Conservation (phyloP, 257 asterid genomes). For the Orobanche coerulescens region DNA sequence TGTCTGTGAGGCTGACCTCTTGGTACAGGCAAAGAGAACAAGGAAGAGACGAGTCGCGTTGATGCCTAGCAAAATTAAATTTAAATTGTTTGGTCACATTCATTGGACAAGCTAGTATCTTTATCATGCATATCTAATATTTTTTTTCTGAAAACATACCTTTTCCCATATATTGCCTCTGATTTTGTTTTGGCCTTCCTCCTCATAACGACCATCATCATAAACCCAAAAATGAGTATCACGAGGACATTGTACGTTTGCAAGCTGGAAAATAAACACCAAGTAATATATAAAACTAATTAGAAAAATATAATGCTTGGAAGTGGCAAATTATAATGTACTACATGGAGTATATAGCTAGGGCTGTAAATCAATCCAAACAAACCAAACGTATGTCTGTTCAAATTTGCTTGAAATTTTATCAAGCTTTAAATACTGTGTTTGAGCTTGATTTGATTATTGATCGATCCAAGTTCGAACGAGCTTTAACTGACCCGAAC, state of each 20-base stretch:
- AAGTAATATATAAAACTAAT: slow-evolving; percentile 8
- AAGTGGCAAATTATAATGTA: too few species aligned
- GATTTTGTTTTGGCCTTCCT: slow-evolving; percentile 89
- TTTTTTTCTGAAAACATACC: slow-evolving; percentile 28
- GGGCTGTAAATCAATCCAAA: too few species aligned
- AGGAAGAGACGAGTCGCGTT: slow-evolving; percentile 59
- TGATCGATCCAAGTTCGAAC: too few species aligned
- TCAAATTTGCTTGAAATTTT: too few species aligned
- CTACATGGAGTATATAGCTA: too few species aligned
- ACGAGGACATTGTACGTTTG: slow-evolving; percentile 86
- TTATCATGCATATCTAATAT: not conserved
- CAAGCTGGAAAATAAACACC: slow-evolving; percentile 44
- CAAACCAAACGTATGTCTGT: too few species aligned
- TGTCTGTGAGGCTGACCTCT: slow-evolving; percentile 65
- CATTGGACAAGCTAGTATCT: not conserved
- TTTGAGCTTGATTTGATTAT: too few species aligned
- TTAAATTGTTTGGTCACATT: slow-evolving; percentile 15
- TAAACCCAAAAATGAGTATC: slow-evolving; percentile 96
- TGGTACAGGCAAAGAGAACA: slow-evolving; percentile 74
- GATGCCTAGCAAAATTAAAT: slow-evolving; percentile 46
- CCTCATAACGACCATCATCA: slow-evolving; percentile 92
- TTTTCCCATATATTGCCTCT: slow-evolving; percentile 92
- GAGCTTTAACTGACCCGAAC: too few species aligned
- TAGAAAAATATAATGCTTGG: not conserved
- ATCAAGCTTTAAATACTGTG: too few species aligned